Conservation (phyloP, 179 eudicot genomes). For the Beta macrorhiza region DNA sequence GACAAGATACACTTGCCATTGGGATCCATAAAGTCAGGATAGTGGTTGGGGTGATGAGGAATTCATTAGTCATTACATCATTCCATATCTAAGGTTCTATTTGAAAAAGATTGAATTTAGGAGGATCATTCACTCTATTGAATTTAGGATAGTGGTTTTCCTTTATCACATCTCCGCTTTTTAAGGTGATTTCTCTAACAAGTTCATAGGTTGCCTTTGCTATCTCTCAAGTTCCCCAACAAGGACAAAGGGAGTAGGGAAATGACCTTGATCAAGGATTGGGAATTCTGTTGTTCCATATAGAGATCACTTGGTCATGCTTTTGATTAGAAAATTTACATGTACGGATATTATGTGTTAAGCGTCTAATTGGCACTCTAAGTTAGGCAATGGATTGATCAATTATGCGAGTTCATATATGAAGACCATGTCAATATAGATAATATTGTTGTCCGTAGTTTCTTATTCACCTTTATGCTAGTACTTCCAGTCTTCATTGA, state of each 20-base stretch:
- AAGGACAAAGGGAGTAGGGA: no score
- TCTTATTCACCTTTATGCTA: neutral
- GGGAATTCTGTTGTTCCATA: no score
- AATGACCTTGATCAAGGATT: no score
- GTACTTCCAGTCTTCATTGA: neutral
- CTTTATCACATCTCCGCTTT: no score
- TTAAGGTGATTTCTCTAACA: no score
- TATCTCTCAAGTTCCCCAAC: no score
- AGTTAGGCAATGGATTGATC: neutral
- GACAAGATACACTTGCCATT: neutral
- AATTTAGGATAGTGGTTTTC: no score
- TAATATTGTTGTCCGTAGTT: neutral
- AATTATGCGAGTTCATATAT: neutral
- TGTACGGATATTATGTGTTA: neutral
- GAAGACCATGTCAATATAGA: neutral
- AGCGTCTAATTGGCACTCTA: neutral
- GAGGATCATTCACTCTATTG: neutral
- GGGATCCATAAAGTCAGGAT: neutral
- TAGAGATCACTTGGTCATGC: neutral
- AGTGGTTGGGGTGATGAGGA: neutral
- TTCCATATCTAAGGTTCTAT: neutral
- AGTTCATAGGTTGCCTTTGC: no score
- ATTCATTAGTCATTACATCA: neutral
- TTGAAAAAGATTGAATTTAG: neutral
- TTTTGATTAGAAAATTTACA: no score